Conservation (phyloP, 441 rosid species). For the Mallotus japonicus region DNA sequence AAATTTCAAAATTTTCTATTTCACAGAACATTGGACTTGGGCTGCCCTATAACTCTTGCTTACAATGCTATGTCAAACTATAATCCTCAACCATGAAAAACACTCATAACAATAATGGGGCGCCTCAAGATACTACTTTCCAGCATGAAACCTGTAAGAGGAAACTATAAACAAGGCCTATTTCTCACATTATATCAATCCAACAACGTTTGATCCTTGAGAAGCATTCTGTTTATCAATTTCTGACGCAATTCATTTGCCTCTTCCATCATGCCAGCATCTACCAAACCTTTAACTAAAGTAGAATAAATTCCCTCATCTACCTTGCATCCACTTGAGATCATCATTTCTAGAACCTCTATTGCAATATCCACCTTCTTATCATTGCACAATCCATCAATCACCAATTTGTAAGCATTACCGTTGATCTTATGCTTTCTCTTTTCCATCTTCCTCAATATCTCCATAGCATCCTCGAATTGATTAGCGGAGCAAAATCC, state of each 20-base stretch:
- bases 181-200: neutral
- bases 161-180: neutral
- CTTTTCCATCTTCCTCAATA: conserved; percentile 52
- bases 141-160: neutral
- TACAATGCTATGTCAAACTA: neutral
- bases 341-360: conserved; percentile 67
- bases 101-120: neutral
- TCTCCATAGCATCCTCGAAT: conserved; percentile 54
- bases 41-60: neutral
- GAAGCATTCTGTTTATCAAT: conserved; percentile 47
- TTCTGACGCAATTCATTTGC: conserved; percentile 52
- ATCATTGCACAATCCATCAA: conserved; percentile 54
- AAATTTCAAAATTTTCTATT: neutral
- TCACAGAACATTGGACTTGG: neutral
- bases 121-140: neutral
- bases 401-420: conserved; percentile 50
- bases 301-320: conserved; percentile 45
- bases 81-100: neutral
- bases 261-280: conserved; percentile 65
- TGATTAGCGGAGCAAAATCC: conserved; percentile 54
- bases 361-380: conserved; percentile 62
- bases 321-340: conserved; percentile 47
- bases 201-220: conserved; percentile 25
- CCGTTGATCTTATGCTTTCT: conserved; percentile 46
- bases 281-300: conserved; percentile 47